Evolutionary conservation across 2,329 filamentous ascomycete species (phyloP).

Genomic region (Aspergillus brasiliensis): DNA sequence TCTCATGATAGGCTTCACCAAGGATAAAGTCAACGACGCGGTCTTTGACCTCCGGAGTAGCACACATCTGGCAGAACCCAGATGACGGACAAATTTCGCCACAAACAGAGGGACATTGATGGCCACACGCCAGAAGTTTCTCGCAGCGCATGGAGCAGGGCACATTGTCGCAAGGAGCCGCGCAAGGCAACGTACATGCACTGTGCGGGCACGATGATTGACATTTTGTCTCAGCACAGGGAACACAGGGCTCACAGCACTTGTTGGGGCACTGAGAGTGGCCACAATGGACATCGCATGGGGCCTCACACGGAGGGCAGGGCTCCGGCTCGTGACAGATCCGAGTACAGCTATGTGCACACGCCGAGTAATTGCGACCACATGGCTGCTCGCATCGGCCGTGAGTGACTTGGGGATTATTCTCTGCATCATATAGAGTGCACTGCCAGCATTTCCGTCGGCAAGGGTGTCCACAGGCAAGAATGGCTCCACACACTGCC

Average conservation of each 20-base stretch:
- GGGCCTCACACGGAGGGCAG: constrained; percentile 33
- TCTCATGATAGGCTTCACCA: constrained; percentile 57
- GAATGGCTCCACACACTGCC: constrained; percentile 47
- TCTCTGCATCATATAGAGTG: constrained; percentile 31
- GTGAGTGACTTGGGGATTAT: constrained; percentile 46
- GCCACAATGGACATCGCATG: constrained; percentile 59
- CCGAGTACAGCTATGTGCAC: constrained; percentile 56
- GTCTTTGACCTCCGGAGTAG: constrained; percentile 45
- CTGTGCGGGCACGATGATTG: constrained; percentile 59
- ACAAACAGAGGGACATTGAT: constrained; percentile 67
- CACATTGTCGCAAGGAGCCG: constrained; percentile 67
- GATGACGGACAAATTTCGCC: constrained; percentile 62
- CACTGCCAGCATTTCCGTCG: constrained; percentile 54
- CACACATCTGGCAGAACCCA: constrained; percentile 61
- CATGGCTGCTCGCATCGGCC: constrained; percentile 48
- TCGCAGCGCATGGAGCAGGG: constrained; percentile 66
- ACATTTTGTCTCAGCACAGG: constrained; percentile 60
- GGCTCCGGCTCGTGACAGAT: constrained; percentile 53
- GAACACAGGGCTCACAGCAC: constrained; percentile 63
- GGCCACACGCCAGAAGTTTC: constrained; percentile 57
- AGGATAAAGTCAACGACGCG: constrained; percentile 60
- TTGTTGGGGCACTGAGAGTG: constrained; percentile 59
- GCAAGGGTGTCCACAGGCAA: constrained; percentile 64
- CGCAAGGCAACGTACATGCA: constrained; percentile 59
- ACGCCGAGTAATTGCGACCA: constrained; percentile 55